These are phyloP conservation scores for Fusarium lyarnte DNA, from an alignment of 2,329 filamentous ascomycete species.

Conservation along the genomic window DNA sequence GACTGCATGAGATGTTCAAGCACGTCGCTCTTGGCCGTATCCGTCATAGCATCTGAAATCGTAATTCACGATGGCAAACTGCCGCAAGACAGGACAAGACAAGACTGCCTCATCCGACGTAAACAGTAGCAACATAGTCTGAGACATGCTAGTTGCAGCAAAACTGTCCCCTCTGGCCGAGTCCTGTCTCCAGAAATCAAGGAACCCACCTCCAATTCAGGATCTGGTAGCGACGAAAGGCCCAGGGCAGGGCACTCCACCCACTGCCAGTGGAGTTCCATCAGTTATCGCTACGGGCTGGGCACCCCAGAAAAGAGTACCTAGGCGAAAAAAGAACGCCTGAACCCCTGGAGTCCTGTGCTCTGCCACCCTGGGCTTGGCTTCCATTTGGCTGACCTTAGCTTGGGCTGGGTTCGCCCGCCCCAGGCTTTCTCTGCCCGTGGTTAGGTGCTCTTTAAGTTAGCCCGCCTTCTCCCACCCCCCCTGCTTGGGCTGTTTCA, in stretches of 20 bases:
- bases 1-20: neutral
- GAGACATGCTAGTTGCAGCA: constrained; percentile 29
- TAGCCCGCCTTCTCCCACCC: neutral
- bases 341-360: constrained; percentile 26
- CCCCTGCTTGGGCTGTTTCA: constrained; percentile 32
- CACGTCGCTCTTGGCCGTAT: neutral
- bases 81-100: constrained; percentile 14
- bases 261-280: neutral
- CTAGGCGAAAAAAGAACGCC: constrained; percentile 20
- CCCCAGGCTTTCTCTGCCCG: neutral
- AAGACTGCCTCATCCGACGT: constrained; percentile 2
- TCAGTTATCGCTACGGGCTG: constrained; percentile 8
- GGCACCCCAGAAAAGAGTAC: constrained; percentile 16
- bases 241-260: neutral
- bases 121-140: constrained; percentile 14
- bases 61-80: neutral
- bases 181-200: constrained; percentile 2
- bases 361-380: constrained; percentile 23
- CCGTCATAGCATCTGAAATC: neutral
- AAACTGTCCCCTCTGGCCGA: neutral
- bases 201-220: constrained; percentile 20
- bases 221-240: constrained; percentile 12
- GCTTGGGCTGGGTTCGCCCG: constrained; percentile 3
- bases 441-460: constrained; percentile 7
- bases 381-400: neutral